phyloP scores from a whole-genome alignment of 2,329 filamentous ascomycete species.

The Aspergillus sojae region DNA sequence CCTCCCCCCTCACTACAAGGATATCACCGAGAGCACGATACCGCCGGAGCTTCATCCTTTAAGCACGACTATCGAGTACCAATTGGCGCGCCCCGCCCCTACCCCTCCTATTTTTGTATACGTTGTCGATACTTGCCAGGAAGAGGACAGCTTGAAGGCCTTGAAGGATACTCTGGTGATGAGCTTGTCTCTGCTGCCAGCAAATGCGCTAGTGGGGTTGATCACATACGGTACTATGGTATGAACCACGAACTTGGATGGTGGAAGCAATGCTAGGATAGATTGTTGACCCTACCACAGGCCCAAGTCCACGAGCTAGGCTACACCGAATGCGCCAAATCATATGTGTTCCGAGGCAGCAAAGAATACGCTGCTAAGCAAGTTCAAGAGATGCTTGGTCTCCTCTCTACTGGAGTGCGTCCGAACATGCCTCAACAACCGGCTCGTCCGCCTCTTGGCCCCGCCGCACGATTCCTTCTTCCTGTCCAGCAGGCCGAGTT shows the following conservation, averaged over 20 bases:
- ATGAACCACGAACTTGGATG: constrained; percentile 30
- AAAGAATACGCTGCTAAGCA: constrained; percentile 99
- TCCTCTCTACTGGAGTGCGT: constrained; percentile 67
- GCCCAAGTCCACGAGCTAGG: constrained; percentile 97
- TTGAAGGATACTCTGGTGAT: constrained; percentile 69
- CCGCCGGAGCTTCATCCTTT: constrained; percentile 66
- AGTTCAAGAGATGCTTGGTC: constrained; percentile 98
- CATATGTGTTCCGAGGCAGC: constrained; percentile 95
- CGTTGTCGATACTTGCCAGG: constrained; percentile 70
- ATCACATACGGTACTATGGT: constrained; percentile 87
- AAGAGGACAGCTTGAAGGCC: constrained; percentile 68
- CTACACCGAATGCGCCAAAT: constrained; percentile 97
- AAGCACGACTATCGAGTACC: constrained; percentile 69
- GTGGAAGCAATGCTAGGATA: constrained; percentile 6
- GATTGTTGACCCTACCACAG: constrained; percentile 46
- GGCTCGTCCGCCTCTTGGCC: constrained; percentile 74
- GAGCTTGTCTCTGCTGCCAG: constrained; percentile 65
- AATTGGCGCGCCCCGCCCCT: constrained; percentile 63
- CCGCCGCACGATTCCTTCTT: constrained; percentile 85
- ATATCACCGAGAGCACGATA: constrained; percentile 67
- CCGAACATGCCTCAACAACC: constrained; percentile 72
- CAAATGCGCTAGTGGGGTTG: constrained; percentile 65
- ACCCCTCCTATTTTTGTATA: constrained; percentile 69
- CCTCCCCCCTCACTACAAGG: constrained; percentile 69
- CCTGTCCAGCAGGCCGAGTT: constrained; percentile 96